Conservation (phyloP, 2,329 filamentous ascomycete genomes). For the Ceratocystis huliohia region DNA sequence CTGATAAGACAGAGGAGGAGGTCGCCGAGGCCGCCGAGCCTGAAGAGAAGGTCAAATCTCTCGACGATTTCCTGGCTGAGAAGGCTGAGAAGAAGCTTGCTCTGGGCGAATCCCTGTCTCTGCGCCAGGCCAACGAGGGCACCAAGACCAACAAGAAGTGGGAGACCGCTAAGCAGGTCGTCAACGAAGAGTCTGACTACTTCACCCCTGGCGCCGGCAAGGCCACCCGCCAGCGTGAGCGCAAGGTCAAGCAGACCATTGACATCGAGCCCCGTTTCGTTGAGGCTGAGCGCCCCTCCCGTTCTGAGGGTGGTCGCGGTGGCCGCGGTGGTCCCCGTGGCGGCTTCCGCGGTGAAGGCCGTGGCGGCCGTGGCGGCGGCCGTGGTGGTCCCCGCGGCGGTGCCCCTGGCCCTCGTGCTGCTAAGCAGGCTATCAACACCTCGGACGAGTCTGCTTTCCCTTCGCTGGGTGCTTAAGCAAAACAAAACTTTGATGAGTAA, state of each 20-base stretch:
- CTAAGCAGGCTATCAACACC: constrained; percentile 36
- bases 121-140: constrained; percentile 89
- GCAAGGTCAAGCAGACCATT: constrained; percentile 80
- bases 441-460: constrained; percentile 48
- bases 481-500: constrained; percentile 17
- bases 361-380: constrained; percentile 35
- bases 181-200: constrained; percentile 61
- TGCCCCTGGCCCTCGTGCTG: constrained; percentile 27
- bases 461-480: constrained; percentile 45
- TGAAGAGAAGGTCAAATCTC: constrained; percentile 83
- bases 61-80: constrained; percentile 72
- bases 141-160: constrained; percentile 83
- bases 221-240: constrained; percentile 71
- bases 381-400: constrained; percentile 34
- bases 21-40: constrained; percentile 44
- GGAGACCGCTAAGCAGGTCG: constrained; percentile 63
- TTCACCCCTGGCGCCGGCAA: constrained; percentile 64
- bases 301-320: constrained; percentile 38
- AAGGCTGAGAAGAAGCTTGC: constrained; percentile 61
- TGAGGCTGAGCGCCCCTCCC: constrained; percentile 50
- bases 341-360: constrained; percentile 35
- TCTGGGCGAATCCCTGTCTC: constrained; percentile 50
- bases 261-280: constrained; percentile 79
- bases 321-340: constrained; percentile 41
- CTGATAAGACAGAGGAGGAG: constrained; percentile 59